Percentiles rank a stretch among this genome's conserved stretches.
Conservation (phyloP, 1,139 yeast genomes). For the Debaryomyces sp. region DNA sequence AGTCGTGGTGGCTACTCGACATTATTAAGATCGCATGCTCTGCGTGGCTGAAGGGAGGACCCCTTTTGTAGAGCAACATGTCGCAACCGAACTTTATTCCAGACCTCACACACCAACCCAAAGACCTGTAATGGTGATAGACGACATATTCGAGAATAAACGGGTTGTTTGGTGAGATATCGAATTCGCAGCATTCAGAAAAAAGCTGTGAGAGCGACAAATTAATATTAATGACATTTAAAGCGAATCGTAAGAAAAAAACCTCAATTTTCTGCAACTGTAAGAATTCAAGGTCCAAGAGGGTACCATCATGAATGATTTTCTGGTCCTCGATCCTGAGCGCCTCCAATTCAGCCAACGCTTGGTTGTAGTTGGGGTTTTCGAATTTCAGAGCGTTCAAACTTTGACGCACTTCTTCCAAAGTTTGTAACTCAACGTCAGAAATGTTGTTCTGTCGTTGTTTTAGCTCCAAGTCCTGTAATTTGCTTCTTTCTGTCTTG, state of each 20-base stretch:
- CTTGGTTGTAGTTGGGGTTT: conserved; percentile 11
- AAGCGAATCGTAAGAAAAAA: conserved; percentile 60
- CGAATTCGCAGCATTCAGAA: conserved; percentile 21
- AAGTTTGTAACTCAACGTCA: conserved; percentile 25
- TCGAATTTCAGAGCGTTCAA: conserved; percentile 24
- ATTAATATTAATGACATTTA: conserved; percentile 42
- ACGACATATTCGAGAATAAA: conserved; percentile 65
- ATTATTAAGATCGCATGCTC: conserved; percentile 70
- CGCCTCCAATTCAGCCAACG: conserved; percentile 18
- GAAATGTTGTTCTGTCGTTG: conserved; percentile 27
- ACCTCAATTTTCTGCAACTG: conserved; percentile 81
- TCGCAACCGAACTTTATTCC: conserved; percentile 94
- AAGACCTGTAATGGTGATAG: conserved; percentile 83
- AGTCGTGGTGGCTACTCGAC: conserved; percentile 36
- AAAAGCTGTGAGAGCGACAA: conserved; percentile 30
- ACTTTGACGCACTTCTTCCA: conserved; percentile 29
- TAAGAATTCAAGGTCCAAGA: conserved; percentile 58
- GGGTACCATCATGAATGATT: conserved; percentile 38
- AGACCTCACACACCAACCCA: conserved; percentile 93
- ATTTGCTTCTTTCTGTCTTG: conserved; percentile 54
- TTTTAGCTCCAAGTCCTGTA: conserved; percentile 39
- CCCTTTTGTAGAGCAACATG: conserved; percentile 76
- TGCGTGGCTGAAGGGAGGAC: conserved; percentile 96
- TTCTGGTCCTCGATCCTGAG: conserved; percentile 39
- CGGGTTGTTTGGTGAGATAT: conserved; percentile 29